Percentiles rank a stretch among this genome's conserved stretches.
Conservation (phyloP, 495 filamentous ascomycete species). For the Cercophora newfieldiana region DNA sequence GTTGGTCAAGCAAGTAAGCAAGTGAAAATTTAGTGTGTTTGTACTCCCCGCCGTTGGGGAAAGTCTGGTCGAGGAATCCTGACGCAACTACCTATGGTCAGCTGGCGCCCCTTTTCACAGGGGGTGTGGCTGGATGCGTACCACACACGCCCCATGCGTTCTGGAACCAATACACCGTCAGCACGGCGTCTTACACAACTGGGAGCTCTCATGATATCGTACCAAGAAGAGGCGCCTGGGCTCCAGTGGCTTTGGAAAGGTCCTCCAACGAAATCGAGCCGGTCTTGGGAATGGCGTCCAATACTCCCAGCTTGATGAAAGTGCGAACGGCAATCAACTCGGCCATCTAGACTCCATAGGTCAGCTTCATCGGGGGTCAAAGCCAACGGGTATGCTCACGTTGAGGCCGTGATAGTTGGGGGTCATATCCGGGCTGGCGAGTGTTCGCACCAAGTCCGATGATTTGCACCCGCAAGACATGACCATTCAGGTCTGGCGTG, state of each 20-base stretch:
- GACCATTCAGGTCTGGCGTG: constrained; percentile 19
- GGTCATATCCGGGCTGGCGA: constrained; percentile 18
- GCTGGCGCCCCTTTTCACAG: neutral
- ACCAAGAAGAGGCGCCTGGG: constrained; percentile 27
- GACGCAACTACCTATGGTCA: constrained; percentile 12
- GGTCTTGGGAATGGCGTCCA: constrained; percentile 22
- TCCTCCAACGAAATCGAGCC: constrained; percentile 22
- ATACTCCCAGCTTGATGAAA: constrained; percentile 25
- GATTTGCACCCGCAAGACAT: constrained; percentile 21
- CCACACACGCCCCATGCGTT: constrained; percentile 24
- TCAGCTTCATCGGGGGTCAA: neutral
- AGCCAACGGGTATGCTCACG: neutral
- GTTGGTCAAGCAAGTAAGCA: constrained; percentile 19
- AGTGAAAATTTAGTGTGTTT: constrained; percentile 26
- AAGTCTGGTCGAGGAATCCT: constrained; percentile 29
- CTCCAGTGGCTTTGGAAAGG: constrained; percentile 21
- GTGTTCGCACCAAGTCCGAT: constrained; percentile 17
- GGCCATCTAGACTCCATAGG: constrained; percentile 21
- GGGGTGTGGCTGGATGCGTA: constrained; percentile 9
- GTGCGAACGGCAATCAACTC: constrained; percentile 26
- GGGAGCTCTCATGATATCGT: neutral
- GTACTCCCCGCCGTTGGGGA: constrained; percentile 13
- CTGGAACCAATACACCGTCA: constrained; percentile 17
- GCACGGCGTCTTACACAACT: neutral
- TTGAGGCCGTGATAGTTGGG: constrained; percentile 28